Evolutionary conservation across 306 rosid genomes (phyloP).

Genomic region (Fagus crenata): DNA sequence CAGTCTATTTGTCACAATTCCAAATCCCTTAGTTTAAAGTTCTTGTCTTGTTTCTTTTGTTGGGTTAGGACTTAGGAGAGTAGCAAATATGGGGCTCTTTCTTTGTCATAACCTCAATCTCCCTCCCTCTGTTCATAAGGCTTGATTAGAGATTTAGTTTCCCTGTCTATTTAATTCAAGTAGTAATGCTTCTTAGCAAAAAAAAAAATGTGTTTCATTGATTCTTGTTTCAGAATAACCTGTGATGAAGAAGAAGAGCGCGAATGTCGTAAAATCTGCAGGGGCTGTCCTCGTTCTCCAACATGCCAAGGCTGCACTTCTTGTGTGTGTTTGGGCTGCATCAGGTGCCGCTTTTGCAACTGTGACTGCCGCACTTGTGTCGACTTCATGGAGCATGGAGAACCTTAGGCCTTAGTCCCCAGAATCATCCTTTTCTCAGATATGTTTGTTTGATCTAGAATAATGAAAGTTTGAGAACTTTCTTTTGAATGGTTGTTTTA

Average conservation of each 20-base stretch:
- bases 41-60: too few relatives aligned
- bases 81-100: too few relatives aligned
- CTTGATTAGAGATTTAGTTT: too few relatives aligned
- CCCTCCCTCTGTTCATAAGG: too few relatives aligned
- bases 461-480: not conserved
- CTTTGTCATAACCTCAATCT: not conserved
- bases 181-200: too few relatives aligned
- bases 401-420: constrained; percentile 14
- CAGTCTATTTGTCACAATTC: too few relatives aligned
- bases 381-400: constrained; percentile 44
- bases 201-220: not conserved
- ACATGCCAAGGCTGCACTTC: constrained; percentile 43
- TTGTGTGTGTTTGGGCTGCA: constrained; percentile 52
- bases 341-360: constrained; percentile 51
- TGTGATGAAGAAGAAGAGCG: constrained; percentile 44
- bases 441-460: not conserved
- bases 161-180: too few relatives aligned
- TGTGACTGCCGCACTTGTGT: constrained; percentile 48
- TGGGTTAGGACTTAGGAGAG: too few relatives aligned
- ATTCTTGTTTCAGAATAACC: constrained; percentile 35
- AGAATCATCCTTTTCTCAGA: not conserved
- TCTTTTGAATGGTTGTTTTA: not conserved
- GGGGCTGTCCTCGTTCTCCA: constrained; percentile 39
- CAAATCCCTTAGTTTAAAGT: too few relatives aligned
- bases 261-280: constrained; percentile 19